Conservation (phyloP, 176 grass and related monocot species). For the Aegilops tauschii region DNA sequence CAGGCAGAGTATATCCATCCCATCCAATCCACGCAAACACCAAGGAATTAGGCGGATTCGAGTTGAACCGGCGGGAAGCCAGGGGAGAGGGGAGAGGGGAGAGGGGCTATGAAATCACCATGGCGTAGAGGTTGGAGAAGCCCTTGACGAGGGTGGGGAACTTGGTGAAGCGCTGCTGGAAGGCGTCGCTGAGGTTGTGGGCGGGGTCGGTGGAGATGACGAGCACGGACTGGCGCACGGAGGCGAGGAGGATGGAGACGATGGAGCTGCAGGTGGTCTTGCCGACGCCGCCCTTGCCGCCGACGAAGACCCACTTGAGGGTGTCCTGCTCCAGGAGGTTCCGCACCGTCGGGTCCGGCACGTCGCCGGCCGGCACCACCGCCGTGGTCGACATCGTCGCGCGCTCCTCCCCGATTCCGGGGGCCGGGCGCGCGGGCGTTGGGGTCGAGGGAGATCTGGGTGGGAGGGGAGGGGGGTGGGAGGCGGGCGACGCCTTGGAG, state of each 20-base stretch:
- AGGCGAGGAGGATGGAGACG: constrained; percentile 79
- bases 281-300: constrained; percentile 97
- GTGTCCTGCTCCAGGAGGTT: constrained; percentile 89
- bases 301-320: constrained; percentile 99
- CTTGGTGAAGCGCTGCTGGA: constrained; percentile 99
- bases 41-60: neutral
- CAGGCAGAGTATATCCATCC: neutral
- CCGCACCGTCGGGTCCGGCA: constrained; percentile 68
- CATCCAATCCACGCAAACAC: constrained; percentile 1
- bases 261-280: constrained; percentile 99
- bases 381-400: constrained; percentile 29
- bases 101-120: constrained; percentile 41
- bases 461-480: neutral
- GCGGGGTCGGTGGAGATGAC: constrained; percentile 99
- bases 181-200: constrained; percentile 98
- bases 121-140: constrained; percentile 96
- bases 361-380: constrained; percentile 45
- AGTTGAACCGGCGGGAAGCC: neutral
- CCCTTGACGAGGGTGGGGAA: constrained; percentile 97
- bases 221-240: constrained; percentile 86
- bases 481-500: neutral
- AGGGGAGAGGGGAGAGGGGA: too few relatives aligned
- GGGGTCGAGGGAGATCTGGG: constrained; percentile 11
- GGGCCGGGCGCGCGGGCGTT: neutral
- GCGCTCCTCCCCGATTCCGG: constrained; percentile 12